Base-by-base conservation (phyloP, 2,329 filamentous ascomycete species). In the Didymella lethalis region DNA sequence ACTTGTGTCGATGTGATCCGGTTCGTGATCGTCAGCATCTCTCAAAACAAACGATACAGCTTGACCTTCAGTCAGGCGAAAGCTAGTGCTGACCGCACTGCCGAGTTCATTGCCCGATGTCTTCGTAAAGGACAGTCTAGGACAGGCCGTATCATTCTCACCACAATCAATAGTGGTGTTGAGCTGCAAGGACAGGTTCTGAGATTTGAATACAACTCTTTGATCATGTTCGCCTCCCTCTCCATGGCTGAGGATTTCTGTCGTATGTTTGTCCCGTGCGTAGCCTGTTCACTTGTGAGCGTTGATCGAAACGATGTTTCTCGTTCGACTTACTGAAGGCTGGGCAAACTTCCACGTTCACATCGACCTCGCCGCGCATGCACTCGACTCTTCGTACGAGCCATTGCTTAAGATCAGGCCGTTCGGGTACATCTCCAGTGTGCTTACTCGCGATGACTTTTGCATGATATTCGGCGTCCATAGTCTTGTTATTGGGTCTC, bases 381-480 rank as follows among this genome's bases (percentile, higher is more conserved):
- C 90, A 92, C 72, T 92, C 89, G 1, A 91, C 85, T 54, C 90
- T 84, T 48, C 90, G 81, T 20, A 92, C 85, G 26, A 92, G 78
- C 89, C 88, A 90, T 71, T 85, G 85, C 79, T 90, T 90, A 61
- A 92, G 80, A 58, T 71, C 69, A 3, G 64, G 49, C 20, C 70
- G 64, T 25, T 73, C 69, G 5, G 66, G 52, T 14, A 73, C 64
- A 52, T 67, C 64, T 18, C 70, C 70, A 43, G 61, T 69, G n/a
- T 72, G 66, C 16, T 69, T 63, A 36, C 69, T 68, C 7, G 60
- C 54, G 23, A 72, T 45, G 7, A 67, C 69, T 14, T 65, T 65
- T 16, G 60, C 61, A 26, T 73, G 70, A 12, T 69, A 68, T 23
- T 68, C 61, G 18, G 86, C 75, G 28, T 87, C 82, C 40, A 79